Percentiles rank a stretch among this genome's conserved stretches.
Conservation (phyloP, 2,329 filamentous ascomycete genomes). For the Ascochyta fabae region DNA sequence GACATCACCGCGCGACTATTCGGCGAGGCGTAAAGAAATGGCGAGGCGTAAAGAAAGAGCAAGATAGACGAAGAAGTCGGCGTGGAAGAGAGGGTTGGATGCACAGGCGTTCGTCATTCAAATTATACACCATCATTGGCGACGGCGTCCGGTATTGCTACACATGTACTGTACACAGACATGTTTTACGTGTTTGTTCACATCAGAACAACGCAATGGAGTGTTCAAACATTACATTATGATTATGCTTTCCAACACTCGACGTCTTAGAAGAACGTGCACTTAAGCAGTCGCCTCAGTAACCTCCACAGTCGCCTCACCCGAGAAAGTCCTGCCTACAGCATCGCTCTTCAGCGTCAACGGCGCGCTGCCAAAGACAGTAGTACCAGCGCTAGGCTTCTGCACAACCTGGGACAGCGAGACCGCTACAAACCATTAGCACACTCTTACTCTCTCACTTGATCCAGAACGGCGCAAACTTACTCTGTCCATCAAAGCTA, state of each 20-base stretch:
- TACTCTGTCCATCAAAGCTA: conserved; percentile 13
- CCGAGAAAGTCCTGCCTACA: conserved; percentile 3
- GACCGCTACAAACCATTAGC: conserved; percentile 11
- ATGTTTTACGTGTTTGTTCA: conserved; percentile 3
- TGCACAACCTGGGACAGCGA: conserved; percentile 18
- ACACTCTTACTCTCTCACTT: neutral
- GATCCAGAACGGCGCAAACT: neutral
- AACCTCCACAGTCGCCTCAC: conserved; percentile 12
- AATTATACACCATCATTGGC: conserved; percentile 17
- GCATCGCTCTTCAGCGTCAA: neutral
- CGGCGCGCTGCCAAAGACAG: conserved; percentile 18
- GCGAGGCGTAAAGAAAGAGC: conserved; percentile 41
- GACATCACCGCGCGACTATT: conserved; percentile 87
- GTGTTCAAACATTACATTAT: neutral
- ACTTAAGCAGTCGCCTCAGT: conserved; percentile 18
- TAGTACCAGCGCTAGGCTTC: conserved; percentile 7
- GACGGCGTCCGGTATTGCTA: conserved; percentile 19
- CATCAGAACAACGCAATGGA: neutral
- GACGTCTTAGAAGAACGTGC: neutral
- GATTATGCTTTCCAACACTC: no score
- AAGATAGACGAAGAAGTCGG: neutral
- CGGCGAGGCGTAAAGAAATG: conserved; percentile 64
- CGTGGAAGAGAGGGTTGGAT: conserved; percentile 1
- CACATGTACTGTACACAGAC: conserved; percentile 7
- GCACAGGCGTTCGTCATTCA: conserved; percentile 20